A percentile compares a stretch with the other conserved stretches of the same genome.
These are phyloP conservation scores for Saccharomyces pastorianus DNA, from an alignment of 1,139 yeast species.

Conservation along the genomic window DNA sequence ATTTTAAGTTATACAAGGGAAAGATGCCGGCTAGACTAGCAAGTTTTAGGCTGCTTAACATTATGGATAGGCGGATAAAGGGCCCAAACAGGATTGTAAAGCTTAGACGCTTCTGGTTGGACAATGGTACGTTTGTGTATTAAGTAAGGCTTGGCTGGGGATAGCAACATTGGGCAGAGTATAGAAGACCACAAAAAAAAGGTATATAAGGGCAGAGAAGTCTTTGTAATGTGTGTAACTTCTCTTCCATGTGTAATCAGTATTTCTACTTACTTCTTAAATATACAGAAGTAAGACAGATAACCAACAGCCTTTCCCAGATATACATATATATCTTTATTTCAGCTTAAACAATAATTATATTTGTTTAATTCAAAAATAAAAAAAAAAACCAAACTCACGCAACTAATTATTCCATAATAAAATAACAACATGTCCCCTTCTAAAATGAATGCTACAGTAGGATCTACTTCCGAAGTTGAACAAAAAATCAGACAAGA, in stretches of 20 bases:
- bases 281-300: not conserved
- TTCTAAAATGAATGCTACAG: slow-evolving; percentile 14
- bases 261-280: not conserved
- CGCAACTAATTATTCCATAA: not conserved
- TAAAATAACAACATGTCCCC: slow-evolving; percentile 18
- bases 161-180: not conserved
- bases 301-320: not conserved
- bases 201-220: not conserved
- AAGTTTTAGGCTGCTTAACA: not conserved
- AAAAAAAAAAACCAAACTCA: not conserved
- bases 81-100: not conserved
- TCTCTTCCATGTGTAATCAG: not conserved
- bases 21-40: not conserved
- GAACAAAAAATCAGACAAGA: slow-evolving; percentile 29
- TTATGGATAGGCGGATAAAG: not conserved
- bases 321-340: not conserved
- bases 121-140: not conserved
- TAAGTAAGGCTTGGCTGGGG: not conserved
- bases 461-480: slow-evolving; percentile 11
- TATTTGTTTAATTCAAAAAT: not conserved
- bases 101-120: not conserved
- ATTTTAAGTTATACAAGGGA: not conserved
- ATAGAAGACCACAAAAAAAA: not conserved
- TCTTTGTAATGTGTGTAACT: not conserved
- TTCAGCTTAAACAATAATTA: not conserved